Conservation (phyloP, 169 alveolate species). For the Besnoitia besnoiti region DNA sequence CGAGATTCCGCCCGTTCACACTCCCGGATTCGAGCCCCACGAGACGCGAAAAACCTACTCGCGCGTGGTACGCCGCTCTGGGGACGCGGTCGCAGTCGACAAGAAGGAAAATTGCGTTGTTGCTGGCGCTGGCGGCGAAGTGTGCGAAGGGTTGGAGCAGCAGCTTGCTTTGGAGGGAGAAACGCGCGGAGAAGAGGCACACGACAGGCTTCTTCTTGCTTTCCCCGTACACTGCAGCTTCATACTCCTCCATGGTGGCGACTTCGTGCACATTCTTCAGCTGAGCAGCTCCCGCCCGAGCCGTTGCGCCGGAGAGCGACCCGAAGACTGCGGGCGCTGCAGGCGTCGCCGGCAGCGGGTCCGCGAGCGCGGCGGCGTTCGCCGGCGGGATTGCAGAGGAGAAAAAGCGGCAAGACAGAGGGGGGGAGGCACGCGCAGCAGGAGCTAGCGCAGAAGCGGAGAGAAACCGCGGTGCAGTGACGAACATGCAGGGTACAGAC, state of each 20-base stretch:
- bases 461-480: too few relatives aligned
- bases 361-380: constrained; percentile 2
- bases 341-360: not conserved
- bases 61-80: constrained; percentile 65
- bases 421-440: not conserved
- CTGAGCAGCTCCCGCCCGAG: not conserved
- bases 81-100: constrained; percentile 66
- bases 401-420: not conserved
- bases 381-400: constrained; percentile 29
- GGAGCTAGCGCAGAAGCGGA: not conserved
- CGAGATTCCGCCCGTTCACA: too few relatives aligned
- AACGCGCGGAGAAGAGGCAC: constrained; percentile 41
- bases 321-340: constrained; percentile 6
- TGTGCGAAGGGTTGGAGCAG: constrained; percentile 46
- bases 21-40: too few relatives aligned
- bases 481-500: too few relatives aligned
- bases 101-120: constrained; percentile 28
- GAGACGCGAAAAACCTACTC: too few relatives aligned
- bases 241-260: constrained; percentile 44
- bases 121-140: constrained; percentile 28
- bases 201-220: constrained; percentile 43
- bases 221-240: constrained; percentile 56
- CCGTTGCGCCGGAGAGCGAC: not conserved
- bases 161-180: constrained; percentile 37
- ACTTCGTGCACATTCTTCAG: constrained; percentile 23